Conservation (phyloP, 768 basidiomycete genomes). For the Pleurotus sapidus region DNA sequence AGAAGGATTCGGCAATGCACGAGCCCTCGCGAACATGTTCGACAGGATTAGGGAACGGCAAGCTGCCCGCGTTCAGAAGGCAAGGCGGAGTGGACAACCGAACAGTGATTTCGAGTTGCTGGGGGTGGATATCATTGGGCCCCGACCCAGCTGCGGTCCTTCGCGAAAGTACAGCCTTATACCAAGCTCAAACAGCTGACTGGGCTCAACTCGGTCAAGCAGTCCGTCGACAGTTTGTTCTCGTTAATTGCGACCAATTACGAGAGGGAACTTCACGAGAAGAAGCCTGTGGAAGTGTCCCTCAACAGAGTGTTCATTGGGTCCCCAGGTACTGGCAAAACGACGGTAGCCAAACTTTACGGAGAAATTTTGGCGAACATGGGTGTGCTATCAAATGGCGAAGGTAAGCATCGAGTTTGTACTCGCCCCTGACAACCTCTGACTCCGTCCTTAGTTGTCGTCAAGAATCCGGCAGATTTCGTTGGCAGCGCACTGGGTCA, state of each 20-base stretch:
- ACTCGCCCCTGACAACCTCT: background rate
- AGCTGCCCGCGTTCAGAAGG: constrained; percentile 42
- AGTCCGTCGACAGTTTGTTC: constrained; percentile 46
- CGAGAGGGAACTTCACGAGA: constrained; percentile 54
- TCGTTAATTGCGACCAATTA: constrained; percentile 51
- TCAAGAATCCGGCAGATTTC: constrained; percentile 71
- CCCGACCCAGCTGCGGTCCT: constrained; percentile 56
- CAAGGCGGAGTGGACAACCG: constrained; percentile 32
- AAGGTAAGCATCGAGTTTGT: constrained; percentile 40
- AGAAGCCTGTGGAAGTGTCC: constrained; percentile 48
- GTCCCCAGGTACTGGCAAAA: constrained; percentile 71
- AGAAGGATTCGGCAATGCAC: constrained; percentile 66
- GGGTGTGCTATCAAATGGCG: constrained; percentile 66
- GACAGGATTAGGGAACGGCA: constrained; percentile 47
- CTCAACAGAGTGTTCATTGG: constrained; percentile 68
- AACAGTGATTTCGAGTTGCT: constrained; percentile 50
- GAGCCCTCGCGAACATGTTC: constrained; percentile 54
- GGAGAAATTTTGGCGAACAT: constrained; percentile 61
- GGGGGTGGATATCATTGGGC: constrained; percentile 62
- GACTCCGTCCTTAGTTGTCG: constrained; percentile 39
- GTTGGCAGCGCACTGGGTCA: constrained; percentile 56
- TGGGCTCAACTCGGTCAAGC: constrained; percentile 58
- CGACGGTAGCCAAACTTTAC: constrained; percentile 65
- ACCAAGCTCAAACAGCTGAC: constrained; percentile 45
- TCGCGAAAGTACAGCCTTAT: constrained; percentile 48